These are phyloP conservation scores for Rhododendron ovatum DNA, from an alignment of 148 eudicot species.

Conservation along the genomic window DNA sequence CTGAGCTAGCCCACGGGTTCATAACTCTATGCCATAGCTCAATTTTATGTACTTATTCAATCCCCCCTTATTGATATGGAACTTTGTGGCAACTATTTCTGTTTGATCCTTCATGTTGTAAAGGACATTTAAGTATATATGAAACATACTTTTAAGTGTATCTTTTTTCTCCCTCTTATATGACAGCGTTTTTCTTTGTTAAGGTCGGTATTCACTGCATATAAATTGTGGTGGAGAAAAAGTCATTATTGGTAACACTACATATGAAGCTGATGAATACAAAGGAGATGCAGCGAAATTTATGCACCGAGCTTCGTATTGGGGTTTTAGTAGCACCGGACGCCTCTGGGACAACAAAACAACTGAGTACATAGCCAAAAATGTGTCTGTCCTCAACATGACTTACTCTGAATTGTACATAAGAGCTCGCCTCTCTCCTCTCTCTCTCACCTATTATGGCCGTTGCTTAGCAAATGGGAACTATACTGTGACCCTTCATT, in stretches of 20 bases:
- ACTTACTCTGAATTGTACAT: slow-evolving; percentile 33
- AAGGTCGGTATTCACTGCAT: slow-evolving; percentile 44
- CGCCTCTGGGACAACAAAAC: slow-evolving; percentile 13
- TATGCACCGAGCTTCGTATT: slow-evolving; percentile 21
- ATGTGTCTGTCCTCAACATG: neutral
- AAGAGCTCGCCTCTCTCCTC: slow-evolving; percentile 56
- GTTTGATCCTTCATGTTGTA: no score
- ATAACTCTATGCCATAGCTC: neutral
- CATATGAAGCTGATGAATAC: slow-evolving; percentile 42
- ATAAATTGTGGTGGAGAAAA: slow-evolving; percentile 59
- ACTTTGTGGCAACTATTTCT: no score
- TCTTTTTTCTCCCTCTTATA: neutral
- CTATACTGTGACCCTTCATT: slow-evolving; percentile 55
- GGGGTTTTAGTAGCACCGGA: slow-evolving; percentile 72
- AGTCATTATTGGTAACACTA: slow-evolving; percentile 23
- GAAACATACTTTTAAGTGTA: neutral
- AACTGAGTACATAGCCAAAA: neutral
- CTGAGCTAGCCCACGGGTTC: no score
- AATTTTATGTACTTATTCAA: neutral
- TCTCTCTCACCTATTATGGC: slow-evolving; percentile 63
- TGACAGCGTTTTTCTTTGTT: neutral
- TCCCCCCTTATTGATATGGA: no score
- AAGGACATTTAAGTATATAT: neutral
- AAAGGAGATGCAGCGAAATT: slow-evolving; percentile 37
- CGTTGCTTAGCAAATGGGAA: slow-evolving; percentile 63